These are phyloP conservation scores for Nitzschia inconspicua DNA, from an alignment of 108 stramenopile genomes.

Conservation along the genomic window DNA sequence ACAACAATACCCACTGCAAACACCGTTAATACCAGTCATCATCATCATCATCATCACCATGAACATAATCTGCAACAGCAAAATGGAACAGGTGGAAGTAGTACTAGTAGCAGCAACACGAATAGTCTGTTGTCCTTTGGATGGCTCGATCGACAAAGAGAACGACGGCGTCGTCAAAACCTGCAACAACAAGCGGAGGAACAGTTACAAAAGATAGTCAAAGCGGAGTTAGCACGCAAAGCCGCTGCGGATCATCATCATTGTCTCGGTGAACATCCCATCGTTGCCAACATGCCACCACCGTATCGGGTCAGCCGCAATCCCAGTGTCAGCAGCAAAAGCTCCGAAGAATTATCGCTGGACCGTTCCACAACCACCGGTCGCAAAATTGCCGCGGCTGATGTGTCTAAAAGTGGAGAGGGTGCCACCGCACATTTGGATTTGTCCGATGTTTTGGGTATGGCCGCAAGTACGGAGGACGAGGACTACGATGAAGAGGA, in stretches of 20 bases:
- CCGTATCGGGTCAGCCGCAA: not conserved
- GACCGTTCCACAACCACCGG: not conserved
- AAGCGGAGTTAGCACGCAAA: slow-evolving; percentile 23
- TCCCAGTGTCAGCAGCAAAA: not conserved
- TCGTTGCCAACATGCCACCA: not conserved
- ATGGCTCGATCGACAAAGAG: slow-evolving; percentile 36
- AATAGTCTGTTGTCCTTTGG: no score
- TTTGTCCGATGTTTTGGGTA: slow-evolving; percentile 1
- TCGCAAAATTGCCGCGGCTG: not conserved
- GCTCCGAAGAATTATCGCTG: not conserved
- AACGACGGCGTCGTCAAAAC: slow-evolving; percentile 29
- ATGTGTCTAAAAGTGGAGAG: slow-evolving; percentile 28
- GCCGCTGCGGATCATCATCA: not conserved
- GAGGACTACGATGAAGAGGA: slow-evolving; percentile 13
- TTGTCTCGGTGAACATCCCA: not conserved
- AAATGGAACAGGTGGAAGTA: no score
- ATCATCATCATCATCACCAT: no score
- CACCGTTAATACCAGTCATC: no score
- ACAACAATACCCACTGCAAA: no score
- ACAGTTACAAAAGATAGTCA: slow-evolving; percentile 36
- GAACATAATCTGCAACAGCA: no score
- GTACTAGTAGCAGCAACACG: no score
- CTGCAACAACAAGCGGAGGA: slow-evolving; percentile 42
- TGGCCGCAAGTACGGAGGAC: not conserved
- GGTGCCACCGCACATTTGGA: slow-evolving; percentile 32